Conservation (phyloP, 2,329 filamentous ascomycete species). For the Neonectria punicea region DNA sequence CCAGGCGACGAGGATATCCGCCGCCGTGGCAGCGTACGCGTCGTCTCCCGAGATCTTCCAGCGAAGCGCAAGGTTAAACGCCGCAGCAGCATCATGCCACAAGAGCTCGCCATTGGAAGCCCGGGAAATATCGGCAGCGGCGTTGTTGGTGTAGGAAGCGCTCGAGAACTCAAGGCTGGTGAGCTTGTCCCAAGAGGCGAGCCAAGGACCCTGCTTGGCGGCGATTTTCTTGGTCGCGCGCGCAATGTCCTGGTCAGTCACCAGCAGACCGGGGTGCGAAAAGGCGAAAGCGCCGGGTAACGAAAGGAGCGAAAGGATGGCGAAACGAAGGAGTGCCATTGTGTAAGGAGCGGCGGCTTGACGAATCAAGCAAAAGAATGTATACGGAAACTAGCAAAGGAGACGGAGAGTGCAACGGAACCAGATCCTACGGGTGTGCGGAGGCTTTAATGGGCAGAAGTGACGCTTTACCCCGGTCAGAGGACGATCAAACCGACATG, state of each 20-base stretch:
- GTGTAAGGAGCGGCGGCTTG: not conserved
- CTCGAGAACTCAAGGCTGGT: constrained; percentile 18
- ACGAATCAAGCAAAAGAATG: not conserved
- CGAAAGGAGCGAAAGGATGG: not conserved
- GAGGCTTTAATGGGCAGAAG: not conserved
- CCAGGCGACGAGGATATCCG: constrained; percentile 53
- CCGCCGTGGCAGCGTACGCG: constrained; percentile 50
- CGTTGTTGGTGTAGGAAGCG: constrained; percentile 3
- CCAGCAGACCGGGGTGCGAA: constrained; percentile 24
- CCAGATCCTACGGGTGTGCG: not conserved
- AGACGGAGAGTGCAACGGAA: not conserved
- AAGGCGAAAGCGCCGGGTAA: constrained; percentile 6
- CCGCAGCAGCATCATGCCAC: constrained; percentile 29
- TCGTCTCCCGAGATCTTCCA: constrained; percentile 53
- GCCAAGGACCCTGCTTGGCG: constrained; percentile 20
- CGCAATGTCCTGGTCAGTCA: constrained; percentile 22
- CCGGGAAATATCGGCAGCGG: constrained; percentile 5
- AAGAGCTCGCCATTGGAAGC: constrained; percentile 18
- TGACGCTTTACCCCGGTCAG: no score
- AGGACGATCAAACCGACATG: not conserved
- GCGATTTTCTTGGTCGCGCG: constrained; percentile 19
- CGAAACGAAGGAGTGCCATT: not conserved
- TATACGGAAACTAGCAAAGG: not conserved
- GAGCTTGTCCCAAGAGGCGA: constrained; percentile 23
- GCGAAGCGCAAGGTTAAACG: constrained; percentile 45